Conservation (phyloP, 2,329 filamentous ascomycete species). For the Phaeophleospora eucalypticola region DNA sequence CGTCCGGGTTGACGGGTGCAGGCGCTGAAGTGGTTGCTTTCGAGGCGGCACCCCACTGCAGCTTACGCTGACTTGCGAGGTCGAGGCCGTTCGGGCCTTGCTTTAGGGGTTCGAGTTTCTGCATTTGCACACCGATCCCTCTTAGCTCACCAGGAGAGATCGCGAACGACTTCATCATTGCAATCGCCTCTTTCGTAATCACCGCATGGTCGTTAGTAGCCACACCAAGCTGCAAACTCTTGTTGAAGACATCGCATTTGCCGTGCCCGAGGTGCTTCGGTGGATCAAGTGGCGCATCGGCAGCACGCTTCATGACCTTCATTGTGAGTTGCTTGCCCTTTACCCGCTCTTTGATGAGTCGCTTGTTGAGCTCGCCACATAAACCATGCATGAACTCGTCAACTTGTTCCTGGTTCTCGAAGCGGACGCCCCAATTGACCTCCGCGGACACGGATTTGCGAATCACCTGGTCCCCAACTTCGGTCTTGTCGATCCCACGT, state of each 20-base stretch:
- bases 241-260: slow-evolving; percentile 91
- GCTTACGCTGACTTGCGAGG: slow-evolving; percentile 72
- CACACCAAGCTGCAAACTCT: slow-evolving; percentile 75
- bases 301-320: slow-evolving; percentile 86
- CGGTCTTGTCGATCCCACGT: slow-evolving; percentile 76
- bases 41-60: slow-evolving; percentile 41
- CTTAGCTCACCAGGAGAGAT: slow-evolving; percentile 91
- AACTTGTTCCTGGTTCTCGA: slow-evolving; percentile 84
- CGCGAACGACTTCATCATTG: slow-evolving; percentile 72
- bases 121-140: slow-evolving; percentile 88
- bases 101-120: slow-evolving; percentile 80
- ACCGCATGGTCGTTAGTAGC: slow-evolving; percentile 70
- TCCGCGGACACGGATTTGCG: slow-evolving; percentile 96
- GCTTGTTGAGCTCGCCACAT: slow-evolving; percentile 76
- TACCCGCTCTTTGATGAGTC: slow-evolving; percentile 76
- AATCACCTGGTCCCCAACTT: slow-evolving; percentile 79
- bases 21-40: slow-evolving; percentile 10
- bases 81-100: slow-evolving; percentile 45
- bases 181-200: slow-evolving; percentile 78
- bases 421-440: slow-evolving; percentile 97
- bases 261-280: slow-evolving; percentile 92
- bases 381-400: slow-evolving; percentile 86
- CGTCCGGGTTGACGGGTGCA: too few relatives aligned
- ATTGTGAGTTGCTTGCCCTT: slow-evolving; percentile 85
- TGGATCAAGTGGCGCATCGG: slow-evolving; percentile 84